Percentiles rank a stretch among this genome's conserved stretches.
Conservation (phyloP, 495 filamentous ascomycete genomes). For the Aspergillus diversus region DNA sequence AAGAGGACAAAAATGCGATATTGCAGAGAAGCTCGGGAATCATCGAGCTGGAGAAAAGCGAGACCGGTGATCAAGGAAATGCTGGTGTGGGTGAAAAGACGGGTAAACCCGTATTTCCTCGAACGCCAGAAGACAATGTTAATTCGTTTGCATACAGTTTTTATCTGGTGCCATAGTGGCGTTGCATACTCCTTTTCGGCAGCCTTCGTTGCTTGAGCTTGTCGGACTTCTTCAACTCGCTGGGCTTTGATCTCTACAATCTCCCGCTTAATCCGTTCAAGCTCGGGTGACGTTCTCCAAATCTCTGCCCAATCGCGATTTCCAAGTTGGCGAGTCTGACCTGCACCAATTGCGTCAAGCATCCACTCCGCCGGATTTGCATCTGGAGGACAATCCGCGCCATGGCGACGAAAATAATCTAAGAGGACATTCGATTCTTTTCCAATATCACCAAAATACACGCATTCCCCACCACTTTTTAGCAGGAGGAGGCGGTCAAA, state of each 20-base stretch:
- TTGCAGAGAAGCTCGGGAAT: slow-evolving; percentile 70
- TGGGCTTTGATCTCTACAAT: slow-evolving; percentile 68
- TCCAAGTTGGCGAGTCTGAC: slow-evolving; percentile 49
- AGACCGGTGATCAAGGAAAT: slow-evolving; percentile 49
- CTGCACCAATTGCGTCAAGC: slow-evolving; percentile 77
- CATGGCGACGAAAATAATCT: slow-evolving; percentile 79
- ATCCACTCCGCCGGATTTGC: slow-evolving; percentile 92
- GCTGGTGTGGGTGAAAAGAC: slow-evolving; percentile 50
- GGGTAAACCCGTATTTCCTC: slow-evolving; percentile 68
- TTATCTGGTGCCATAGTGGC: slow-evolving; percentile 58
- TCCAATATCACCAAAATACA: slow-evolving; percentile 72
- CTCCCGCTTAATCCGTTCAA: slow-evolving; percentile 61
- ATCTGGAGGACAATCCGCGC: slow-evolving; percentile 72
- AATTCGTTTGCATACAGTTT: slow-evolving; percentile 59
- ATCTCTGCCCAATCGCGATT: slow-evolving; percentile 63
- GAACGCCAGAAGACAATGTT: slow-evolving; percentile 64
- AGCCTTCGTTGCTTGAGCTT: slow-evolving; percentile 45
- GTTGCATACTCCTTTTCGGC: slow-evolving; percentile 60
- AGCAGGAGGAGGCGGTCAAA: slow-evolving; percentile 75
- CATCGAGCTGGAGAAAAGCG: slow-evolving; percentile 63
- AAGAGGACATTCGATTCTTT: slow-evolving; percentile 53
- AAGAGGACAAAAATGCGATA: slow-evolving; percentile 84
- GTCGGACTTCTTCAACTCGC: slow-evolving; percentile 54
- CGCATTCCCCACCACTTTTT: slow-evolving; percentile 68
- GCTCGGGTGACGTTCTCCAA: slow-evolving; percentile 64